These are phyloP conservation scores for Pleodorina starrii DNA, from an alignment of 139 green algal genomes.

Conservation along the genomic window DNA sequence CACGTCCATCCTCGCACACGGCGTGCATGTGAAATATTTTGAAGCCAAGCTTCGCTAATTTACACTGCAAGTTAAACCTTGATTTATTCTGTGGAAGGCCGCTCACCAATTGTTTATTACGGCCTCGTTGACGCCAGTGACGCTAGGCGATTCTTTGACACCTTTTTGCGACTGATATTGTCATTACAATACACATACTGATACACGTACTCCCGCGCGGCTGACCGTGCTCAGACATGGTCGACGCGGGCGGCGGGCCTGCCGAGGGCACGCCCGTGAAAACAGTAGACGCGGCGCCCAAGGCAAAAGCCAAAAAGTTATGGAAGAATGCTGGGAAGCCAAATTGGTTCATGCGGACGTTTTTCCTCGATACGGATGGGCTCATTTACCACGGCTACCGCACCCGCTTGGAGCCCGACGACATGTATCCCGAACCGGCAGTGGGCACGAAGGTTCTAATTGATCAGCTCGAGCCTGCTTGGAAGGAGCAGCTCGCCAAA, in stretches of 20 bases:
- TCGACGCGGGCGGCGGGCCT: background rate
- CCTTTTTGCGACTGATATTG: too few relatives aligned
- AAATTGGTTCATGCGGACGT: background rate
- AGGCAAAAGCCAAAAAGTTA: background rate
- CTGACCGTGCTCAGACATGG: background rate
- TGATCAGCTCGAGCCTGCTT: constrained; percentile 30
- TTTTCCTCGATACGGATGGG: constrained; percentile 53
- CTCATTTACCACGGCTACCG: constrained; percentile 48
- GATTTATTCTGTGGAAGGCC: too few relatives aligned
- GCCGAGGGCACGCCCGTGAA: background rate
- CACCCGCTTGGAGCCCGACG: constrained; percentile 49
- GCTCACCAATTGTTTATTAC: too few relatives aligned
- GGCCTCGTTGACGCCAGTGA: too few relatives aligned
- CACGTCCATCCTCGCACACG: too few relatives aligned
- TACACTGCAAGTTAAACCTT: too few relatives aligned
- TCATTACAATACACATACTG: too few relatives aligned
- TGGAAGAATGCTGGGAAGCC: background rate
- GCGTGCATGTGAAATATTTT: too few relatives aligned
- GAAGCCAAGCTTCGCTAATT: too few relatives aligned
- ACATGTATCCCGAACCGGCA: constrained; percentile 8
- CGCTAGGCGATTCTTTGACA: too few relatives aligned
- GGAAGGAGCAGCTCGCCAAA: constrained; percentile 35
- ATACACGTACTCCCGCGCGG: too few relatives aligned
- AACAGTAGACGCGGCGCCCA: background rate
- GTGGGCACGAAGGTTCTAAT: background rate